Evolutionary conservation across 148 eudicot species (phyloP), one percentile per base, ranked within the genome.

Genomic region (Chenopodium suecicum): DNA sequence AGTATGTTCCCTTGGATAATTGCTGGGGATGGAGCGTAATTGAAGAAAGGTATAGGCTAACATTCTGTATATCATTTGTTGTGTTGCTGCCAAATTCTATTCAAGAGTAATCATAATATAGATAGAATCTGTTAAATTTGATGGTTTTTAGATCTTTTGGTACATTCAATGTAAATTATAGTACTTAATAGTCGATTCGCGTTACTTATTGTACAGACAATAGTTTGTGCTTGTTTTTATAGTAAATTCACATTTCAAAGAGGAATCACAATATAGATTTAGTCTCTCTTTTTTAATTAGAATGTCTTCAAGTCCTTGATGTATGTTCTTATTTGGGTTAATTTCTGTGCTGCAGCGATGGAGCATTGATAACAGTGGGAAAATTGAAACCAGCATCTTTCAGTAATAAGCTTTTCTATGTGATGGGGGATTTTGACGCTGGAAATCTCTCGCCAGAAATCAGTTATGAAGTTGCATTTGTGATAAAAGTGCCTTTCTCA

Each of bases 401-500:
- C 72, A 69, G 72, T 9, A 72, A 82, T 32, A 87, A 84, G 79
- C 79, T 89, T 87, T 88, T 86, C 63, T 87, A 87, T 70, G 84
- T 91, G 62, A 77, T 76, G 17, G 97, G 93, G 70, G 87, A 54
- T 75, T 80, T 93, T 64, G 79, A 88, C 72, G 76, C 77, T 3
- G 74, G 56, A 56, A 79, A 86, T 27, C 89, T 91, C n/a, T 83
- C 94, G 75, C 88, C 89, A 10, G 87, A 87, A 73, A 68, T 81
- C 17, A 14, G 50, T 8, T 91, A 93, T 56, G 84, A 87, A 82
- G 87, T 90, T 58, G 75, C 79, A 2, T 93, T 84, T 79, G 79
- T 89, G 62, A 83, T 89, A 31, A 89, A 87, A 90, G 47, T 91
- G 58, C 86, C 81, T 70, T 86, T 87, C 78, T 80, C 85, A 27